Evolutionary conservation across 2,329 filamentous ascomycete genomes (phyloP).

Genomic region (Thermomyces lanuginosus): DNA sequence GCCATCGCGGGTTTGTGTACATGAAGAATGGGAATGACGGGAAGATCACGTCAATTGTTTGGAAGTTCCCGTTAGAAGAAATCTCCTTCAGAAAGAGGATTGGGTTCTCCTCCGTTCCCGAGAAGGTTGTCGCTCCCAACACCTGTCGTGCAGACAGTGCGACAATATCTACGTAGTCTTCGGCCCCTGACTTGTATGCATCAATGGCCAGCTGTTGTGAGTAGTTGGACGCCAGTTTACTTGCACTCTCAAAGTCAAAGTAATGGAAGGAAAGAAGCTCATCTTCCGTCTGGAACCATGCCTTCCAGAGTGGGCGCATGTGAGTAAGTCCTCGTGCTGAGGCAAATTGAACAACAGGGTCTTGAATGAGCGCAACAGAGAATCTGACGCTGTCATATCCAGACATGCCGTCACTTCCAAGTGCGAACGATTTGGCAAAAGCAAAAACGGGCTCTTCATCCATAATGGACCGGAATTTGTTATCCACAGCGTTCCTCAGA

Average conservation of each 20-base stretch:
- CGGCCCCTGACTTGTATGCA: conserved; percentile 56
- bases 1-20: conserved; percentile 68
- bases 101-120: conserved; percentile 52
- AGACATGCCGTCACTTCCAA: conserved; percentile 31
- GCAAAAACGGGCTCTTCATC: conserved; percentile 71
- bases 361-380: conserved; percentile 60
- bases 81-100: conserved; percentile 75
- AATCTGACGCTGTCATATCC: conserved; percentile 48
- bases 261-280: conserved; percentile 63
- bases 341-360: conserved; percentile 65
- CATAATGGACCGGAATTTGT: conserved; percentile 52
- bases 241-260: conserved; percentile 50
- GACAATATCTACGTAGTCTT: conserved; percentile 61
- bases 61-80: conserved; percentile 68
- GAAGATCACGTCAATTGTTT: conserved; percentile 79
- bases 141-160: conserved; percentile 65
- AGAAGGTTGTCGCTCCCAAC: conserved; percentile 60
- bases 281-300: conserved; percentile 49
- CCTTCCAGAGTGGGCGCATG: conserved; percentile 68
- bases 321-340: conserved; percentile 56
- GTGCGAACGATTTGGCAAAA: conserved; percentile 50
- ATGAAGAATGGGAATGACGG: conserved; percentile 74
- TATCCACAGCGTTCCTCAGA: conserved; percentile 50
- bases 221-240: conserved; percentile 52
- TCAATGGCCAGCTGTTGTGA: conserved; percentile 53